Base-by-base conservation (phyloP, 345 rosid species). In the Gossypium sturtianum region DNA sequence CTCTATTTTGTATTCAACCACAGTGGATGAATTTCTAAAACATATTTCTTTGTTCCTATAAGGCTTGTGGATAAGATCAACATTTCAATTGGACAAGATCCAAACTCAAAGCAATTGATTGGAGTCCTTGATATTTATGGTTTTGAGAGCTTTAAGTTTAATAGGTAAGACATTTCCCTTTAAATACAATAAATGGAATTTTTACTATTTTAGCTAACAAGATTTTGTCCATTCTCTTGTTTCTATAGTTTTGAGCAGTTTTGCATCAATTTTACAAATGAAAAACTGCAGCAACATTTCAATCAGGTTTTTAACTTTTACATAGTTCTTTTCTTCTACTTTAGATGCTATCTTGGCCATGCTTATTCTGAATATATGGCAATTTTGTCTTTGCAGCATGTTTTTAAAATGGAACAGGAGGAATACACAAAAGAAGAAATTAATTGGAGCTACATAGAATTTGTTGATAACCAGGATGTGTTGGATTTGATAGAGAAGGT, bases 101-200 rank as follows among this genome's bases (percentile, higher is more conserved):
- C 99, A 67, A 93, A 91, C 90, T 96, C 99, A 54, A 96, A 93
- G 83, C 77, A 88, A 23, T 81, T 95, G 25, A 93, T 96, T 81
- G 99, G 99, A 80, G 99, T 96, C 75, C 97, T 96, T 85, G 98
- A 96, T 87, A 93, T 96, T 79, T 96, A 96, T 78, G 98, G 99
- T 49, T 96, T 96, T 75, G 99, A 96, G 83, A 96, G 99, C 84
- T 96, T 96, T 78, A 93, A 96, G 84, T 85, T 88, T 80, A 95
- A 95, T 75, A 95, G 99, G 99, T 95, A 81, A 78, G 74, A 43
- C 70, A 20, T 41, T 45, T 70, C 25, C 73, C 75, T 83, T 87
- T 67, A 63, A 67, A 58, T 66, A 27, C 53, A 70, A 57, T 72
- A 45, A 25, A 13, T 70, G 9, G 51, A 19, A 17, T 68, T 6